Evolutionary conservation across 2,329 filamentous ascomycete genomes (phyloP).

Genomic region (Diatrype stigma): DNA sequence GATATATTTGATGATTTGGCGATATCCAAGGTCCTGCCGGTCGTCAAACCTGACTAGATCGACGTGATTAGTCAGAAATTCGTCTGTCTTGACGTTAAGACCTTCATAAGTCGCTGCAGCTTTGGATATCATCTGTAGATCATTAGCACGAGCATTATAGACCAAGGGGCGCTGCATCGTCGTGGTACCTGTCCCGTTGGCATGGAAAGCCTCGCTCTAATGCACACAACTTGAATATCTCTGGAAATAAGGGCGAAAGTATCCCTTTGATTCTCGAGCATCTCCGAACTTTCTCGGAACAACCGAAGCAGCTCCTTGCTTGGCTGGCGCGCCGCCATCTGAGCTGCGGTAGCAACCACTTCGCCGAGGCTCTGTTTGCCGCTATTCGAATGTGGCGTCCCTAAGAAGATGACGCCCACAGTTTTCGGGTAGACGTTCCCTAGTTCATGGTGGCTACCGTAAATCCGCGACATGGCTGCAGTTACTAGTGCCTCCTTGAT

Average conservation of each 20-base stretch:
- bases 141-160: slow-evolving; percentile 11
- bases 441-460: slow-evolving; percentile 26
- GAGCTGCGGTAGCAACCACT: slow-evolving; percentile 21
- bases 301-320: slow-evolving; percentile 17
- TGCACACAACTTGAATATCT: slow-evolving; percentile 27
- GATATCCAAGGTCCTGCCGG: slow-evolving; percentile 21
- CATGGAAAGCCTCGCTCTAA: slow-evolving; percentile 18
- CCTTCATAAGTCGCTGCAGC: slow-evolving; percentile 21
- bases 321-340: slow-evolving; percentile 21
- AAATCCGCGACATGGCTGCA: slow-evolving; percentile 26
- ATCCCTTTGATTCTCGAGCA: slow-evolving; percentile 24
- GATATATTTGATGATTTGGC: slow-evolving; percentile 20
- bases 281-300: slow-evolving; percentile 19
- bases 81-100: slow-evolving; percentile 25
- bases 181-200: slow-evolving; percentile 17
- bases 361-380: slow-evolving; percentile 25
- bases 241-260: slow-evolving; percentile 26
- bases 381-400: slow-evolving; percentile 23
- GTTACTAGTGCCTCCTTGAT: slow-evolving; percentile 27
- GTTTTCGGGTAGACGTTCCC: slow-evolving; percentile 28
- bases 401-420: slow-evolving; percentile 26
- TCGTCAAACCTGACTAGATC: slow-evolving; percentile 23
- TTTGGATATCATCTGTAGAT: slow-evolving; percentile 25
- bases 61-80: slow-evolving; percentile 20
- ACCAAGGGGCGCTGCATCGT: slow-evolving; percentile 3